phyloP scores from a whole-genome alignment of 768 basidiomycete species.

The Auricularia auricula-judae region DNA sequence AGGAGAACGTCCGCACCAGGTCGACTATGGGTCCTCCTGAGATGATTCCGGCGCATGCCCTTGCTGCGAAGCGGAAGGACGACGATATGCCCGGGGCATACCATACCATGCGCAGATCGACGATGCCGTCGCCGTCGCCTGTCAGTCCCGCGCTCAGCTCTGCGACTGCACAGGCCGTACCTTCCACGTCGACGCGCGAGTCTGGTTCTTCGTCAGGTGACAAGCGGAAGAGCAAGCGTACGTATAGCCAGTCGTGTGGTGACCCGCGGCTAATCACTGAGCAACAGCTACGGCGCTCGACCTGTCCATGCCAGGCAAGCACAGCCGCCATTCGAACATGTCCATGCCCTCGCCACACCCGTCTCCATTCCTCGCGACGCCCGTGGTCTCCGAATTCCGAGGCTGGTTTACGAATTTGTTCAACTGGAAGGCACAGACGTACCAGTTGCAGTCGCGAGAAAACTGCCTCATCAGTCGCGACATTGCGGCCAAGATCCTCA shows the following conservation, averaged over 20 bases:
- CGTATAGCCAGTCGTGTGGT: conserved; percentile 14
- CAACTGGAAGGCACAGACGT: conserved; percentile 68
- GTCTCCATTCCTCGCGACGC: conserved; percentile 18
- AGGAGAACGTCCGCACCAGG: conserved; percentile 26
- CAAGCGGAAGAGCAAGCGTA: conserved; percentile 40
- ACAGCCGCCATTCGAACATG: conserved; percentile 25
- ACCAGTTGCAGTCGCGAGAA: conserved; percentile 44
- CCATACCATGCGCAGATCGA: not conserved
- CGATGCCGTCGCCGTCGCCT: not conserved
- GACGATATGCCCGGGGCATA: conserved; percentile 1
- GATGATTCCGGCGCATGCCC: not conserved
- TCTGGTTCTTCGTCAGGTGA: conserved; percentile 12
- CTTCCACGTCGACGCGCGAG: conserved; percentile 22
- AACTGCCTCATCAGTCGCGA: conserved; percentile 50
- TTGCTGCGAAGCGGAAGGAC: not conserved
- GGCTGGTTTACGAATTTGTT: conserved; percentile 96
- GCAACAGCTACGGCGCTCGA: conserved; percentile 31
- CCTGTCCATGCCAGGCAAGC: conserved; percentile 19
- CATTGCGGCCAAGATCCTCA: conserved; percentile 46
- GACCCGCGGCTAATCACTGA: no score
- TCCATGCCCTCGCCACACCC: not conserved
- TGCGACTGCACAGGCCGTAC: not conserved
- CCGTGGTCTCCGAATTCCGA: conserved; percentile 74
- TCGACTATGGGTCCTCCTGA: not conserved
- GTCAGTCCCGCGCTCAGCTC: not conserved